Evolutionary conservation across 805 yeast genomes (phyloP).

Genomic region (Schwanniomyces occidentalis): DNA sequence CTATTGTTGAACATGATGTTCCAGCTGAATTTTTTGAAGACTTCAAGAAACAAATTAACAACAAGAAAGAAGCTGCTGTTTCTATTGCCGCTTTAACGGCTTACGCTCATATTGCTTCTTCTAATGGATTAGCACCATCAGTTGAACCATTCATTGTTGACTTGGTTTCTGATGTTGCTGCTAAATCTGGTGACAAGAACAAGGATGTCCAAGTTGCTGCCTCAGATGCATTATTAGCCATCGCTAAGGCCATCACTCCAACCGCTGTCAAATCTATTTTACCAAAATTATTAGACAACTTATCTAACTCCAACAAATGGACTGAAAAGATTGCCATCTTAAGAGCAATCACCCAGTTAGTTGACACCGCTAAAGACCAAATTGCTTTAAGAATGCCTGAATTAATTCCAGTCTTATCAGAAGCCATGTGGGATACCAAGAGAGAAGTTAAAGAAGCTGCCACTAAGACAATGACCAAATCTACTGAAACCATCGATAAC

Average conservation of each 20-base stretch:
- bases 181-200: conserved; percentile 90
- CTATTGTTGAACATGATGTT: conserved; percentile 97
- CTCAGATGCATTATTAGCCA: conserved; percentile 69
- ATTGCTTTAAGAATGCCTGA: conserved; percentile 99
- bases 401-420: conserved; percentile 96
- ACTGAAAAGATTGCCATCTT: conserved; percentile 93
- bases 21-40: conserved; percentile 84
- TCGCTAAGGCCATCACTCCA: conserved; percentile 86
- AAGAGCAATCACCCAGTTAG: conserved; percentile 81
- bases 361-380: conserved; percentile 93
- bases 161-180: conserved; percentile 67
- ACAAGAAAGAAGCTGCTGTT: conserved; percentile 70
- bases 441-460: conserved; percentile 97
- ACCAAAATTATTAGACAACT: conserved; percentile 72
- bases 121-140: conserved; percentile 77
- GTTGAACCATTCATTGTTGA: conserved; percentile 94
- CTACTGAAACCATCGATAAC: conserved; percentile 98
- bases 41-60: conserved; percentile 71
- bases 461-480: conserved; percentile 89
- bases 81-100: conserved; percentile 83
- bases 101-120: conserved; percentile 79
- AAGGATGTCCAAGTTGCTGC: conserved; percentile 74
- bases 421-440: conserved; percentile 99
- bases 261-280: conserved; percentile 86
- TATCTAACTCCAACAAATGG: conserved; percentile 86